Evolutionary conservation across 192 early-diverging fungal species (phyloP).

Genomic region (Linnemannia hyalina): DNA sequence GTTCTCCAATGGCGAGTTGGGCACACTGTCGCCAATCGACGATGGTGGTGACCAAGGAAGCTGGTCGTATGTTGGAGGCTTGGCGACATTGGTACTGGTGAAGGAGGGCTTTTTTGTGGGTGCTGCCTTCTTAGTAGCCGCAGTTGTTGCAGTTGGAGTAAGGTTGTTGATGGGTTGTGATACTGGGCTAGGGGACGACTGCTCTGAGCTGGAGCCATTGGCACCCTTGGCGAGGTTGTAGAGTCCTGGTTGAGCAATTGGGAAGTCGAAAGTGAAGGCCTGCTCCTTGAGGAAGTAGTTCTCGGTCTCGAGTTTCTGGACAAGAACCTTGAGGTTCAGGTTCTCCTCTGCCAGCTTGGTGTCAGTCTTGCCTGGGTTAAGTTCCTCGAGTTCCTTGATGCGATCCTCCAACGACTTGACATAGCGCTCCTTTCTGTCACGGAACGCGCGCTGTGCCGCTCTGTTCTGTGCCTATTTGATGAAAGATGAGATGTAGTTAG

Average conservation of each 20-base stretch:
- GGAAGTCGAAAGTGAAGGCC: conserved; percentile 64
- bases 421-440: conserved; percentile 89
- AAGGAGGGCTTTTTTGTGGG: conserved; percentile 28
- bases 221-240: conserved; percentile 27
- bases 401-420: conserved; percentile 83
- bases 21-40: conserved; percentile 50
- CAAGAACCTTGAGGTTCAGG: conserved; percentile 58
- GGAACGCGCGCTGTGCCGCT: conserved; percentile 88
- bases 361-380: conserved; percentile 59
- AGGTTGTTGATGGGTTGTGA: conserved; percentile 6
- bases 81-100: conserved; percentile 20
- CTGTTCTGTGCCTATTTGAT: conserved; percentile 76
- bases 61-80: conserved; percentile 31
- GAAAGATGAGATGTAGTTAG: neutral
- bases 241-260: conserved; percentile 61
- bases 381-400: conserved; percentile 77
- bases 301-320: conserved; percentile 65
- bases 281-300: conserved; percentile 68
- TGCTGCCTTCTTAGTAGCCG: neutral
- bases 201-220: conserved; percentile 6
- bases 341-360: conserved; percentile 62
- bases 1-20: conserved; percentile 44
- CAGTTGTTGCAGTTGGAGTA: neutral
- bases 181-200: conserved; percentile 20
- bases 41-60: conserved; percentile 53